Conservation (phyloP, 345 rosid genomes). For the Salix brachista region DNA sequence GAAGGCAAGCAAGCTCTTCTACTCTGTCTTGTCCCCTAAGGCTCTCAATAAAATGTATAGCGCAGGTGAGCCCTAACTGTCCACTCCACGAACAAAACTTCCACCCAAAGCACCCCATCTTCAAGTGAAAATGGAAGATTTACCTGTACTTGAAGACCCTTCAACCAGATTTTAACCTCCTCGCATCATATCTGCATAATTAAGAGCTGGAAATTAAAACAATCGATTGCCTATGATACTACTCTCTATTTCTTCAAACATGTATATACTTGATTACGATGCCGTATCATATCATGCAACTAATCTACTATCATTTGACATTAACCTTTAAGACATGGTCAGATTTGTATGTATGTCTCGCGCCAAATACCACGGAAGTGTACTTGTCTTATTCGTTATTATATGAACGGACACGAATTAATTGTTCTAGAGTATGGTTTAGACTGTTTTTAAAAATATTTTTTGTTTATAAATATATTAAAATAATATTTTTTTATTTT, state of each 20-base stretch:
- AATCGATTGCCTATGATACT: conserved; percentile 1
- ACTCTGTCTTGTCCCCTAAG: conserved; percentile 42
- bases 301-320: not conserved
- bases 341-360: not conserved
- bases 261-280: not conserved
- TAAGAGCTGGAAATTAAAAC: not conserved
- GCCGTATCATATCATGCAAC: not conserved
- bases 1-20: conserved; percentile 22
- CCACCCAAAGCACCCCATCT: conserved; percentile 35
- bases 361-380: not conserved
- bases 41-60: conserved; percentile 15
- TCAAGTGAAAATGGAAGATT: conserved; percentile 20
- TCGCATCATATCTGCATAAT: not conserved
- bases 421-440: too few species aligned
- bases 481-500: too few species aligned
- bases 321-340: not conserved
- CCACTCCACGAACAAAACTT: conserved; percentile 41
- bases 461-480: too few species aligned
- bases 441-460: too few species aligned
- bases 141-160: conserved; percentile 27
- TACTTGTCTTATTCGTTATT: not conserved
- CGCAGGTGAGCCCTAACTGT: conserved; percentile 44
- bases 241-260: not conserved
- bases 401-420: not conserved
- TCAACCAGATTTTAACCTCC: conserved; percentile 16